These are phyloP conservation scores for Vitis vinifera DNA, from an alignment of 164 flowering plant species.

Conservation along the genomic window DNA sequence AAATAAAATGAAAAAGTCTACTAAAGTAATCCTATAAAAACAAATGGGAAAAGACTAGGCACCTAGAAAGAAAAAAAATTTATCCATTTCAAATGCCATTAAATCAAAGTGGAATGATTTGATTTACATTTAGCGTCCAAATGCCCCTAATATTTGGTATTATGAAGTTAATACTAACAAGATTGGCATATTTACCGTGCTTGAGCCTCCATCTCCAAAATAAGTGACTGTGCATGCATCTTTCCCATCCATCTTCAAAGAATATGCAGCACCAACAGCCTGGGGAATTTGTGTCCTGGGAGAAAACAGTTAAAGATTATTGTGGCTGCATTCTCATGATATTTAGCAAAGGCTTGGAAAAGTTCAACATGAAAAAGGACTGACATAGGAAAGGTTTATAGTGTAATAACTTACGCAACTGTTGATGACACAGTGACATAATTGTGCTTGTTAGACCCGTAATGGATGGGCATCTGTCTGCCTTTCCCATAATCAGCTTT, in stretches of 20 bases:
- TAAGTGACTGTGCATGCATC: constrained; percentile 85
- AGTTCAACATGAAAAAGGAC: background rate
- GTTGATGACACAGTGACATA: constrained; percentile 86
- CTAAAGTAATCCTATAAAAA: too few species aligned
- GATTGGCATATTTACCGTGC: constrained; percentile 59
- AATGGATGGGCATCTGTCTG: constrained; percentile 96
- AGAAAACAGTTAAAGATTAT: background rate
- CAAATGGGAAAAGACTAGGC: too few species aligned
- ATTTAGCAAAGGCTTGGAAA: background rate
- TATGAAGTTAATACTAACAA: background rate
- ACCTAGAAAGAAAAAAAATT: background rate
- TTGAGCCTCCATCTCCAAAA: constrained; percentile 91
- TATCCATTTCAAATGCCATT: background rate
- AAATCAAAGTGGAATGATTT: background rate
- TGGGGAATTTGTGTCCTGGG: constrained; percentile 88
- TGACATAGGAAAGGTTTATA: background rate
- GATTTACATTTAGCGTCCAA: background rate
- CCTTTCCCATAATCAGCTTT: constrained; percentile 86
- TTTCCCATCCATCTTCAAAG: constrained; percentile 87
- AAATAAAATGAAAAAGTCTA: too few species aligned
- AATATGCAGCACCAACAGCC: constrained; percentile 97
- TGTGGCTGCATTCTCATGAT: background rate
- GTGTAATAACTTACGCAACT: constrained; percentile 62
- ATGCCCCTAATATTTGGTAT: background rate
- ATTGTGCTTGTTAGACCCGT: constrained; percentile 81